Conservation (phyloP, 768 basidiomycete genomes). For the Calocera viscosa region DNA sequence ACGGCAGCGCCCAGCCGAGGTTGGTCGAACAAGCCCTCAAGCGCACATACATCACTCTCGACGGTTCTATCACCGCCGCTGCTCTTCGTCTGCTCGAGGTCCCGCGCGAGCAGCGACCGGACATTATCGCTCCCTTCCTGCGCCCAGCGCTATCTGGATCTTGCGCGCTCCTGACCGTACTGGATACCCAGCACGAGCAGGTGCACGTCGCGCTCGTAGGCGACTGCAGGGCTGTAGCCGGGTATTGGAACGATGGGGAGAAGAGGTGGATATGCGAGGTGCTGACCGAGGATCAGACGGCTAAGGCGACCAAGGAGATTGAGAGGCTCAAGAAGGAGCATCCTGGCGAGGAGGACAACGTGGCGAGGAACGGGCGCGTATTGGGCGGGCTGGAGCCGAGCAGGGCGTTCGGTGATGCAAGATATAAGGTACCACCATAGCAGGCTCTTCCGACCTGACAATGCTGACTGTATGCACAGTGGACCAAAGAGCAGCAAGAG, state of each 20-base stretch:
- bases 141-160: slow-evolving; percentile 79
- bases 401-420: slow-evolving; percentile 77
- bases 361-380: slow-evolving; percentile 69
- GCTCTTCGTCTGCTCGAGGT: slow-evolving; percentile 52
- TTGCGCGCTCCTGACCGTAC: slow-evolving; percentile 76
- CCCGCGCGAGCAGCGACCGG: background rate
- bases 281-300: slow-evolving; percentile 93
- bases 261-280: slow-evolving; percentile 86
- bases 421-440: slow-evolving; percentile 47
- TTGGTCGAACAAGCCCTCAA: slow-evolving; percentile 56
- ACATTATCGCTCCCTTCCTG: slow-evolving; percentile 30
- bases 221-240: slow-evolving; percentile 91
- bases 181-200: slow-evolving; percentile 72
- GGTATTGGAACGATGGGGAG: slow-evolving; percentile 67
- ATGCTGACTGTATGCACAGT: background rate
- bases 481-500: slow-evolving; percentile 1
- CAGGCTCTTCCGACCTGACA: slow-evolving; percentile 3
- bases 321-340: slow-evolving; percentile 41
- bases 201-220: slow-evolving; percentile 87
- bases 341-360: slow-evolving; percentile 27
- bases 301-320: slow-evolving; percentile 73
- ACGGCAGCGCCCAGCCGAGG: slow-evolving; percentile 33
- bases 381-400: slow-evolving; percentile 80
- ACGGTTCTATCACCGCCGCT: slow-evolving; percentile 66
- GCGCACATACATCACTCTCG: slow-evolving; percentile 68